phyloP scores from a whole-genome alignment of 202 grass and related monocot species.

The Hordeum pubiflorum region DNA sequence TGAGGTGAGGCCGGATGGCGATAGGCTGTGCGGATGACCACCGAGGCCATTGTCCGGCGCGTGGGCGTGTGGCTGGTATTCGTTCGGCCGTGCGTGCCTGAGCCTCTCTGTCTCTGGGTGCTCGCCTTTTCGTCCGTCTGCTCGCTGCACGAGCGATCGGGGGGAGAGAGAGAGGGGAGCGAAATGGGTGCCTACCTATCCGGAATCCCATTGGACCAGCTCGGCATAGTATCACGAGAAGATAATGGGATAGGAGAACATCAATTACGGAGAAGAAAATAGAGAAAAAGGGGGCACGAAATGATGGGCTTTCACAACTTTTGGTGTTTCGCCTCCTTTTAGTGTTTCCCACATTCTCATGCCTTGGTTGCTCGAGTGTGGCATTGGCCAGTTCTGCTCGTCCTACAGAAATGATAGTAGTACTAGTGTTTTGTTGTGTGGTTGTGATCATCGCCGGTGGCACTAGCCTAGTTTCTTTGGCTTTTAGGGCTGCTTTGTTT shows the following conservation, averaged over 20 bases:
- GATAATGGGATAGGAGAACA: conserved; percentile 41
- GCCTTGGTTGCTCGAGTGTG: no score
- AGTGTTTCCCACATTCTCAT: neutral
- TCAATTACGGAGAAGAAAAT: neutral
- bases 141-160: neutral
- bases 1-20: neutral
- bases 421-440: no score
- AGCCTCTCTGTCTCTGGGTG: neutral
- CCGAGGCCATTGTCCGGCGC: conserved; percentile 15
- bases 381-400: no score
- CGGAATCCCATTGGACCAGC: conserved; percentile 54
- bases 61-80: conserved; percentile 42
- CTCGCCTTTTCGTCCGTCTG: neutral
- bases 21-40: conserved; percentile 10
- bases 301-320: neutral
- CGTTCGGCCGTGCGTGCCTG: conserved; percentile 15
- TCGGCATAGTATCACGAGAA: conserved; percentile 50
- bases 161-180: neutral
- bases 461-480: no score
- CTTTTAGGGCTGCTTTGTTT: no score
- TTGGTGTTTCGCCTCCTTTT: neutral
- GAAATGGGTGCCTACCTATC: conserved; percentile 25
- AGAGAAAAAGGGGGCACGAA: neutral
- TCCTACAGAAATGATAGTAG: no score
- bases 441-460: no score